Evolutionary conservation across 192 early-diverging fungal species (phyloP), one percentile per base, ranked within the genome.

Genomic region (Phlyctochytrium bullatum): DNA sequence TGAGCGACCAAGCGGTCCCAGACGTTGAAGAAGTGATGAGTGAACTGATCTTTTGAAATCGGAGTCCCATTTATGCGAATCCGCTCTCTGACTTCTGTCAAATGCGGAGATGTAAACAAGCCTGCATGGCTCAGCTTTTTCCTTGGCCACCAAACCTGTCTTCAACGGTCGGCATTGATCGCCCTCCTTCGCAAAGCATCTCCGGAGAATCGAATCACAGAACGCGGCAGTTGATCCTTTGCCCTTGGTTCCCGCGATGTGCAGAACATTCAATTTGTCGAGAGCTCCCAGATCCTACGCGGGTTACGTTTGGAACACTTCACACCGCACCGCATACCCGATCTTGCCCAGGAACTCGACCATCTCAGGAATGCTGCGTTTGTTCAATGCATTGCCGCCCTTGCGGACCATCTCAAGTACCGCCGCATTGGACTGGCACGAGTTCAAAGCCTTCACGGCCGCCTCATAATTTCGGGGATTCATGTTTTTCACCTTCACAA

Each of bases 61-160:
- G 94, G 92, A 27, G 66, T 68, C 0, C 97, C 97, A 71, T 97
- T 83, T 72, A 99, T 94, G 52, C 92, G 83, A 67, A 99, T 96
- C 27, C 97, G 85, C 68, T 99, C 97, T 56, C 95, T 89, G 3
- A 91, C 94, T 57, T 94, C 84, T 57, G 92, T 82, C 54, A 99
- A 75, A 70, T 99, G 97, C 6, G 97, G 97, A 1, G 93, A 96
- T 20, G 94, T 94, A 71, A 86, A 99, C 36, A 96, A 75, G 28
- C 97, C 96, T 71, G 64, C 17, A 27, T 32, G 20, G 40, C 20
- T 47, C 40, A 14, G 40, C 10, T 14, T 47, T n/a, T 47, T 47
- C 40, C 40, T 47, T 47, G 66, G n/a, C n/a, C n/a, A n/a, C n/a
- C 73, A 3, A 20, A 64, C 75, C 74, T 23, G 78, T 83, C 34